Percentiles rank a stretch among this genome's conserved stretches.
phyloP scores from a whole-genome alignment of 177 flowering plant genomes.

The Vitis hybrid region DNA sequence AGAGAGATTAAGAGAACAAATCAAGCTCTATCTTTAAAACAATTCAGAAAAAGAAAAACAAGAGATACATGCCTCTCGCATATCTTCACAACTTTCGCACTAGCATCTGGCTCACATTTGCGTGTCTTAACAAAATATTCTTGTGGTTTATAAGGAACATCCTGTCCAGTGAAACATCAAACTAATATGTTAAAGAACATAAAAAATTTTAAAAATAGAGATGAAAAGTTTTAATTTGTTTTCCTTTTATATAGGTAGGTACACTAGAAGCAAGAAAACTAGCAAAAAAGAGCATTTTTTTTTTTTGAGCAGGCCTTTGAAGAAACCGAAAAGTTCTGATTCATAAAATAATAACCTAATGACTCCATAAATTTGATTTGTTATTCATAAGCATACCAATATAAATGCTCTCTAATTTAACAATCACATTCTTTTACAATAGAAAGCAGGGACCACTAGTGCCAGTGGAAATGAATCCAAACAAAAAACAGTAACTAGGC shows the following conservation, averaged over 20 bases:
- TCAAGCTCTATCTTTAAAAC: not conserved
- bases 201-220: not conserved
- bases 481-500: no score
- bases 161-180: conserved; percentile 36
- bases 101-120: conserved; percentile 84
- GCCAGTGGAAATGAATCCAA: not conserved
- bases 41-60: not conserved
- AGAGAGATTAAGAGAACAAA: not conserved
- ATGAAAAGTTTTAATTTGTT: no score
- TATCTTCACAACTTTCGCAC: conserved; percentile 57
- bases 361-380: not conserved
- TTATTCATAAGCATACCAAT: not conserved
- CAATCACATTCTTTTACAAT: not conserved
- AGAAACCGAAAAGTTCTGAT: no score
- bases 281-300: no score
- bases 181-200: not conserved
- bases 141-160: conserved; percentile 80
- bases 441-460: not conserved
- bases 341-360: no score
- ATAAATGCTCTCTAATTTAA: not conserved
- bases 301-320: no score
- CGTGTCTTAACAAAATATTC: conserved; percentile 73
- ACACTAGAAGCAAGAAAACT: no score
- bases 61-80: conserved; percentile 66
- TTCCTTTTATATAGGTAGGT: no score